Conservation (phyloP, 306 rosid genomes). For the Hippophae rhamnoides region DNA sequence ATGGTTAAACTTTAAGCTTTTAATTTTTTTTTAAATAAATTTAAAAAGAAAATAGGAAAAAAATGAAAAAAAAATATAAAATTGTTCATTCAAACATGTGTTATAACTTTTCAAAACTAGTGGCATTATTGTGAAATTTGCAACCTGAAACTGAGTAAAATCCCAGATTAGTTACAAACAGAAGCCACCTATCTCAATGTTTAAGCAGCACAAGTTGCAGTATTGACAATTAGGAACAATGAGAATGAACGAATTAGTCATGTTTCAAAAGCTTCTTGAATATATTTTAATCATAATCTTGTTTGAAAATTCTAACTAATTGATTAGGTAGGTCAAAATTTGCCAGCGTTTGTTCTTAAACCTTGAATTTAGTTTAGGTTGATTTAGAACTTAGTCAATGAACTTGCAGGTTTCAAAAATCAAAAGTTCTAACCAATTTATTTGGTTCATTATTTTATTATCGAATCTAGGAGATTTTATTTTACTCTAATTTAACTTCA, state of each 20-base stretch:
- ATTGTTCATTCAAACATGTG: too few relatives aligned
- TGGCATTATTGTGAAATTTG: too few relatives aligned
- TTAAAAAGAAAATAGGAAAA: too few relatives aligned
- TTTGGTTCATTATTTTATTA: not conserved
- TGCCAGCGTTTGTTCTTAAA: not conserved
- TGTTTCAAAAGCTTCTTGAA: not conserved
- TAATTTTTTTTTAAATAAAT: too few relatives aligned
- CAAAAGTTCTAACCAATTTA: too few relatives aligned
- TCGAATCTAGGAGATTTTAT: not conserved
- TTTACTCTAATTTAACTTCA: not conserved
- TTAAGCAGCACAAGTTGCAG: not conserved
- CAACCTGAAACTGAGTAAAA: too few relatives aligned
- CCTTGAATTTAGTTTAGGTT: not conserved
- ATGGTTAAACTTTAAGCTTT: too few relatives aligned
- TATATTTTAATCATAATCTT: not conserved
- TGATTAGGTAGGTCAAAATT: constrained; percentile 12
- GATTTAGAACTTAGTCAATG: not conserved
- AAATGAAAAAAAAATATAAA: too few relatives aligned
- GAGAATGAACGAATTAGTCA: not conserved
- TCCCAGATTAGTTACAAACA: too few relatives aligned
- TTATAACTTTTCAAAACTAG: too few relatives aligned
- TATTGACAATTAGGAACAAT: not conserved
- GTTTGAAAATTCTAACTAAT: not conserved
- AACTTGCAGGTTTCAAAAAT: too few relatives aligned
- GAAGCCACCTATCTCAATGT: not conserved